These are phyloP conservation scores for Schizochytrium sp. DNA, from an alignment of 108 stramenopile genomes.

Conservation along the genomic window DNA sequence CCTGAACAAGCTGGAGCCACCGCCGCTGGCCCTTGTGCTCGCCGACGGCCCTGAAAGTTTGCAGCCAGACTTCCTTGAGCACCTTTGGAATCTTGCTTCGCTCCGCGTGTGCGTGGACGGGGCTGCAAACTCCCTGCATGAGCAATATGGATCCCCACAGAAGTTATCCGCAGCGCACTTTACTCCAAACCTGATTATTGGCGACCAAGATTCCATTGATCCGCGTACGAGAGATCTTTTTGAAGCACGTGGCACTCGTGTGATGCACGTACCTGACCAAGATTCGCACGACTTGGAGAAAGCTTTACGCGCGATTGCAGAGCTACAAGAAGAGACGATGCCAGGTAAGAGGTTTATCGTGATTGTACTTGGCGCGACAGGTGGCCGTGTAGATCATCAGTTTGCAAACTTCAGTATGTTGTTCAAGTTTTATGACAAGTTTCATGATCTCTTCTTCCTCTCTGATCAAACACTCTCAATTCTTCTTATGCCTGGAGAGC, in stretches of 20 bases:
- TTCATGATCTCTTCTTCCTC: background rate
- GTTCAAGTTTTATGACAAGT: constrained; percentile 26
- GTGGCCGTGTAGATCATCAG: constrained; percentile 2
- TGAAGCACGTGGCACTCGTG: constrained; percentile 25
- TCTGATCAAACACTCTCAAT: background rate
- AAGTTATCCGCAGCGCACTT: constrained; percentile 17
- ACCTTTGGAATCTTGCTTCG: constrained; percentile 4
- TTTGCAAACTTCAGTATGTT: constrained; percentile 51
- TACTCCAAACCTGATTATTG: constrained; percentile 7
- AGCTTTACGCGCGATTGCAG: background rate
- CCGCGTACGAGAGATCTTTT: background rate
- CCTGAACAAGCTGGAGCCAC: background rate
- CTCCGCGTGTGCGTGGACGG: constrained; percentile 59
- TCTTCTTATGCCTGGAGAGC: constrained; percentile 7
- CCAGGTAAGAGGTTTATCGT: background rate
- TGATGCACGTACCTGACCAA: constrained; percentile 4
- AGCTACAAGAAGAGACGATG: constrained; percentile 16
- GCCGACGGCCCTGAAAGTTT: background rate
- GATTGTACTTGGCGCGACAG: constrained; percentile 31
- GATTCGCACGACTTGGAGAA: constrained; percentile 33
- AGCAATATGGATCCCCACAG: background rate
- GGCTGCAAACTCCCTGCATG: constrained; percentile 15
- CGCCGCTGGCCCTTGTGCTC: constrained; percentile 1
- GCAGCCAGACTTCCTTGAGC: background rate
- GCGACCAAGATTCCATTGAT: constrained; percentile 52